Conservation (phyloP, 495 filamentous ascomycete genomes). For the Hypomontagnella submonticulosa region DNA sequence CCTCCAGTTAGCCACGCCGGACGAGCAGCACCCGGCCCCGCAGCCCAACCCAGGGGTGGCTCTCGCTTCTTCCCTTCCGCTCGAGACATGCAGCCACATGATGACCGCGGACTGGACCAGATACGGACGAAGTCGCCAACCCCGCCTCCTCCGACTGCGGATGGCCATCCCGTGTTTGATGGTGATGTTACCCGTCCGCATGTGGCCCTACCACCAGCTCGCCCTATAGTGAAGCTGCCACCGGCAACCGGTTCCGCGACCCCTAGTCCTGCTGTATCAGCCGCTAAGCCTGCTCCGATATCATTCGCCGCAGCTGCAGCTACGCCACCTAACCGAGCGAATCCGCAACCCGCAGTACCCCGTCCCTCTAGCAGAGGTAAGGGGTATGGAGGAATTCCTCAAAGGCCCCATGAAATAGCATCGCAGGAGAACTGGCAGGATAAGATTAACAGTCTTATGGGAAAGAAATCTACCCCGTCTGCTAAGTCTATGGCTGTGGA, state of each 20-base stretch:
- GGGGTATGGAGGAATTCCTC: constrained; percentile 39
- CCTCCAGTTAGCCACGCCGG: constrained; percentile 50
- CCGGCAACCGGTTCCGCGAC: constrained; percentile 57
- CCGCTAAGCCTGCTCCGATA: constrained; percentile 57
- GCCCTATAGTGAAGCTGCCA: constrained; percentile 77
- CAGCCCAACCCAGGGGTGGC: constrained; percentile 51
- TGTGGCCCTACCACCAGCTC: constrained; percentile 73
- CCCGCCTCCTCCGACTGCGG: constrained; percentile 79
- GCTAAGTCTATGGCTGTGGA: constrained; percentile 65
- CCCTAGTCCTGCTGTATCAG: constrained; percentile 48
- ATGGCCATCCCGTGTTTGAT: constrained; percentile 75
- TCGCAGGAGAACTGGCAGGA: constrained; percentile 71
- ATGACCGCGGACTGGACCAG: constrained; percentile 23
- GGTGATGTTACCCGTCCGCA: constrained; percentile 71
- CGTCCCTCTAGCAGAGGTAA: constrained; percentile 41
- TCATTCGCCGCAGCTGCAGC: constrained; percentile 65
- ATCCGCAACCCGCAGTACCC: constrained; percentile 15
- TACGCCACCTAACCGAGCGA: constrained; percentile 13
- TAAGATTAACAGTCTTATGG: constrained; percentile 76
- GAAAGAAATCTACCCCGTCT: constrained; percentile 67
- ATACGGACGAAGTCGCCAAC: constrained; percentile 64
- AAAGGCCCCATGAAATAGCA: constrained; percentile 44
- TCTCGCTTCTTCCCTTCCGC: constrained; percentile 76
- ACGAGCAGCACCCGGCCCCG: constrained; percentile 49
- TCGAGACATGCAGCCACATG: constrained; percentile 18